Conservation (phyloP, 2,329 filamentous ascomycete species). For the Ophiostoma triangulosporum region DNA sequence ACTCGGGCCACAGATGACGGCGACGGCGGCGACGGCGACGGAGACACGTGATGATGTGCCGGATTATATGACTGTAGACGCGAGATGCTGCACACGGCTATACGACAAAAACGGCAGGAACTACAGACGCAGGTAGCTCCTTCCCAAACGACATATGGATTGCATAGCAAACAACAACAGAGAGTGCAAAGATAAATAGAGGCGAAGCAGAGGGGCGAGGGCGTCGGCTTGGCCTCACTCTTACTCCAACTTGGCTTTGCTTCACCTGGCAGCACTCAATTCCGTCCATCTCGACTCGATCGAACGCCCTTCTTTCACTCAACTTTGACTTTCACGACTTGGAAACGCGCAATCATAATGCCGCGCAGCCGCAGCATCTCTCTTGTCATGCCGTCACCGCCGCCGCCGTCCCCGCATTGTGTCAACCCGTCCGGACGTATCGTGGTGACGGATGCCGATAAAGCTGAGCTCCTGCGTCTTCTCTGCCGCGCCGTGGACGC, state of each 20-base stretch:
- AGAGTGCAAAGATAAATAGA: not conserved
- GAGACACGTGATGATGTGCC: not conserved
- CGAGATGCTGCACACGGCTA: not conserved
- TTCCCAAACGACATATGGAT: not conserved
- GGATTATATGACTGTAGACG: not conserved
- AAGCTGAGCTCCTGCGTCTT: constrained; percentile 7
- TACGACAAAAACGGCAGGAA: not conserved
- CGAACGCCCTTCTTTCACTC: no score
- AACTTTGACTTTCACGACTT: not conserved
- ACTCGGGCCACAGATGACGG: no score
- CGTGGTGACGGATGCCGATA: not conserved
- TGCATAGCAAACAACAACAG: not conserved
- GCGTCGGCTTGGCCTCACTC: not conserved
- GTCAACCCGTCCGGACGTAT: not conserved
- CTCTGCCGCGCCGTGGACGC: not conserved
- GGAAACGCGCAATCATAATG: not conserved
- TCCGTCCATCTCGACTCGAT: not conserved
- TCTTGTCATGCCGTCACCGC: constrained; percentile 8
- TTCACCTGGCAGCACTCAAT: no score
- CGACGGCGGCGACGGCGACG: not conserved
- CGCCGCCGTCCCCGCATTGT: constrained; percentile 7
- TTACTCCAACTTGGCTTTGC: not conserved
- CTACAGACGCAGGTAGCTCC: not conserved
- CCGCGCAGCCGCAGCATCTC: constrained; percentile 2
- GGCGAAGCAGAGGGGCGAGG: not conserved